A percentile compares a stretch with the other conserved stretches of the same genome.
phyloP scores from a whole-genome alignment of 2,329 filamentous ascomycete species.

The Pyrenochaeta sp. region DNA sequence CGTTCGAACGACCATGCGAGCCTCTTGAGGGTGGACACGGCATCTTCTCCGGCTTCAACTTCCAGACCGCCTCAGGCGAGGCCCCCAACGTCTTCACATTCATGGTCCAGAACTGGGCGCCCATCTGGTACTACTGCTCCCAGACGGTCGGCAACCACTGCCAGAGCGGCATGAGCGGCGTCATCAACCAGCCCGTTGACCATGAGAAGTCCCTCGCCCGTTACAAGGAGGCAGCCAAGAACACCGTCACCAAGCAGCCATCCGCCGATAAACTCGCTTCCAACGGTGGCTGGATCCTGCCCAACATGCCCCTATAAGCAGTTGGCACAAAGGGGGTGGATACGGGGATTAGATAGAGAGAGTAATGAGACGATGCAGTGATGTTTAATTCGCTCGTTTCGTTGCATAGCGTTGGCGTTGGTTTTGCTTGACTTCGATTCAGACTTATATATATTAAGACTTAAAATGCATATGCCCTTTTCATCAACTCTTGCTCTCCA shows the following conservation, averaged over 20 bases:
- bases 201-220: slow-evolving; percentile 31
- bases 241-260: slow-evolving; percentile 31
- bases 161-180: slow-evolving; percentile 74
- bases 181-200: slow-evolving; percentile 65
- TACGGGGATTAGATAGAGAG: too few relatives aligned
- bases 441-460: too few relatives aligned
- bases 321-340: too few relatives aligned
- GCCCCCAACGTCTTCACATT: slow-evolving; percentile 66
- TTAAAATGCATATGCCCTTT: too few relatives aligned
- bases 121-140: slow-evolving; percentile 81
- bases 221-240: slow-evolving; percentile 37
- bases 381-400: too few relatives aligned
- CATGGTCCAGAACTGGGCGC: slow-evolving; percentile 69
- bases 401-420: too few relatives aligned
- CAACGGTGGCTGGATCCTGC: slow-evolving; percentile 31
- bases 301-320: slow-evolving; percentile 33
- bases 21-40: slow-evolving; percentile 61
- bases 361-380: too few relatives aligned
- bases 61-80: slow-evolving; percentile 52
- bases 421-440: too few relatives aligned
- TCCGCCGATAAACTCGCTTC: slow-evolving; percentile 17
- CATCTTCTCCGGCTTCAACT: slow-evolving; percentile 70
- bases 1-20: slow-evolving; percentile 72
- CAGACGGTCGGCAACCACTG: slow-evolving; percentile 70
- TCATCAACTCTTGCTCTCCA: too few relatives aligned